Conservation (phyloP, 768 basidiomycete genomes). For the Vishniacozyma victoriae region DNA sequence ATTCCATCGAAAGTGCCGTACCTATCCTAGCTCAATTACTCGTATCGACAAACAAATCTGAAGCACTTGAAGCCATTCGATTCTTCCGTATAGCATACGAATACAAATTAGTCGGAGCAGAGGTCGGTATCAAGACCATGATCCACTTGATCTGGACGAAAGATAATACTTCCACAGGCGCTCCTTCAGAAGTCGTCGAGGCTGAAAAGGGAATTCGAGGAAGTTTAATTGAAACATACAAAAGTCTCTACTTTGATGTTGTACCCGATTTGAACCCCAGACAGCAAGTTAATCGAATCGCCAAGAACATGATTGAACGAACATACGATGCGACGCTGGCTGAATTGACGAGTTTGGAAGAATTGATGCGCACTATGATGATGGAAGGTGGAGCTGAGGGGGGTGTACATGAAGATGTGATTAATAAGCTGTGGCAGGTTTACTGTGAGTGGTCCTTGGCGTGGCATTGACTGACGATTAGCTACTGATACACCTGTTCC, state of each 20-base stretch:
- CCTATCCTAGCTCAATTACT: slow-evolving; percentile 68
- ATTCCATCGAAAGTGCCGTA: slow-evolving; percentile 61
- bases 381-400: no score
- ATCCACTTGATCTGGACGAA: slow-evolving; percentile 95
- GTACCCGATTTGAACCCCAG: slow-evolving; percentile 68
- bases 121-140: slow-evolving; percentile 93
- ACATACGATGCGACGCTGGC: slow-evolving; percentile 90
- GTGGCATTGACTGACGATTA: slow-evolving; percentile 41
- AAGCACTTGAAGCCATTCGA: slow-evolving; percentile 54
- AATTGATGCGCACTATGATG: slow-evolving; percentile 96
- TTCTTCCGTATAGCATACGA: slow-evolving; percentile 79
- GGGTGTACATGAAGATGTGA: slow-evolving; percentile 77
- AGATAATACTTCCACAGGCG: slow-evolving; percentile 63
- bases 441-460: slow-evolving; percentile 61
- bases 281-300: slow-evolving; percentile 81
- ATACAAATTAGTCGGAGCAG: slow-evolving; percentile 72
- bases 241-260: slow-evolving; percentile 79
- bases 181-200: slow-evolving; percentile 47
- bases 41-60: slow-evolving; percentile 60
- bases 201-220: slow-evolving; percentile 85
- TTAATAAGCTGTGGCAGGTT: slow-evolving; percentile 89
- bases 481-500: slow-evolving; percentile 71
- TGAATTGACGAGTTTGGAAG: slow-evolving; percentile 90
- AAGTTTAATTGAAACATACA: slow-evolving; percentile 81
- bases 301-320: slow-evolving; percentile 95